Percentiles rank a stretch among this genome's conserved stretches.
These are phyloP conservation scores for Seiridium unicorne DNA, from an alignment of 2,329 filamentous ascomycete species.

Conservation along the genomic window DNA sequence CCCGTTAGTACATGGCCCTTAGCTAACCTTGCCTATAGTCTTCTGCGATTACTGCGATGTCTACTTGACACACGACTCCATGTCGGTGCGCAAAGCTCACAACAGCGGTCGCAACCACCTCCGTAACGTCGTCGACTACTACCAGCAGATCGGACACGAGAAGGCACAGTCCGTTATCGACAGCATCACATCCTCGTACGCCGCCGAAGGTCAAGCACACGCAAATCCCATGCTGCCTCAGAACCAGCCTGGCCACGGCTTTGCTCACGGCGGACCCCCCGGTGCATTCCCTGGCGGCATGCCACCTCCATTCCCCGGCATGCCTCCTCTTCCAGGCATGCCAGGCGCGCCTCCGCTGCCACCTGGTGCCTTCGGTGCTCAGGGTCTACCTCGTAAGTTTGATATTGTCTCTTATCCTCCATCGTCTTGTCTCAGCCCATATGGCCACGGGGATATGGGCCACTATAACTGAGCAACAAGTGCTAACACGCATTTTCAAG, in stretches of 20 bases:
- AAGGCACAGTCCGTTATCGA: conserved; percentile 98
- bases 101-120: conserved; percentile 96
- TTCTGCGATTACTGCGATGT: conserved; percentile 99
- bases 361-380: conserved; percentile 19
- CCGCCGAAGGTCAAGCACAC: conserved; percentile 84
- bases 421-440: conserved; percentile 8
- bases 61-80: conserved; percentile 99
- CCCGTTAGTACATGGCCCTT: conserved; percentile 17
- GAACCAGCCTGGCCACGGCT: conserved; percentile 57
- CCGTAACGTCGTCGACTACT: conserved; percentile 97
- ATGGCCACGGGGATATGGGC: not conserved
- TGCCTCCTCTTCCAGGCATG: conserved; percentile 32
- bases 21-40: conserved; percentile 50
- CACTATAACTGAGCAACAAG: not conserved
- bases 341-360: conserved; percentile 15
- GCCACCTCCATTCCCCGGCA: conserved; percentile 17
- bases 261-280: conserved; percentile 40
- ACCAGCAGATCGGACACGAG: conserved; percentile 98
- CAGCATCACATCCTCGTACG: conserved; percentile 94
- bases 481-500: not conserved
- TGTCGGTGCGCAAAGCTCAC: conserved; percentile 98
- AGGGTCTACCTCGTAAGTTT: conserved; percentile 52
- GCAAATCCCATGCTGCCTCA: conserved; percentile 80
- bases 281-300: conserved; percentile 40
- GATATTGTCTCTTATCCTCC: not conserved